Evolutionary conservation across 2,329 filamentous ascomycete species (phyloP).

Genomic region (Penicillium carneum): DNA sequence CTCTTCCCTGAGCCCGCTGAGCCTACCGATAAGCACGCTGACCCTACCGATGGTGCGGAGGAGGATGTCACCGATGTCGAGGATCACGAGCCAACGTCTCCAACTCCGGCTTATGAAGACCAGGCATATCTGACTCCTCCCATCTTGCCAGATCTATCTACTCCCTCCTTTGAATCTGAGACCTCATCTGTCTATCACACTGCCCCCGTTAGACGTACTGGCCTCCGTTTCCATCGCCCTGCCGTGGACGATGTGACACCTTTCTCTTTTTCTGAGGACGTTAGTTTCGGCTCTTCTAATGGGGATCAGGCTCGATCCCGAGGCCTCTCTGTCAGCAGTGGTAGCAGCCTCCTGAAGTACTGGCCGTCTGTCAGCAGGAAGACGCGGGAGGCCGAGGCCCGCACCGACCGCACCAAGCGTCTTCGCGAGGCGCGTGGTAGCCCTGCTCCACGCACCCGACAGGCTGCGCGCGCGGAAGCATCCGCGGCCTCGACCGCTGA

Average conservation of each 20-base stretch:
- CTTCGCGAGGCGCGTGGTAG: slow-evolving; percentile 10
- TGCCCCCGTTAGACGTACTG: background rate
- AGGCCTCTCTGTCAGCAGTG: background rate
- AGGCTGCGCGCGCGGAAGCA: background rate
- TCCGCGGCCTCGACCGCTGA: background rate
- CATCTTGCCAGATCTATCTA: background rate
- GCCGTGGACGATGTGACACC: background rate
- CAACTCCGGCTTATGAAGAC: slow-evolving; percentile 17
- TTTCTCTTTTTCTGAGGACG: slow-evolving; percentile 22
- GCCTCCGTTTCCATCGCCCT: background rate
- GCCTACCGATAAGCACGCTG: slow-evolving; percentile 45
- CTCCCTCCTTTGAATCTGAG: background rate
- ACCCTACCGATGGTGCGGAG: slow-evolving; percentile 48
- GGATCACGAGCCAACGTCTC: slow-evolving; percentile 34
- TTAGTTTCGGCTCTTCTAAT: background rate
- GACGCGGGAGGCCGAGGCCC: background rate
- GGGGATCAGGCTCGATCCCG: background rate
- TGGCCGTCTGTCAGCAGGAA: slow-evolving; percentile 4
- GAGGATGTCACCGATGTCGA: slow-evolving; percentile 66
- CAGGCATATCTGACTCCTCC: slow-evolving; percentile 15
- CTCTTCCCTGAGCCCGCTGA: slow-evolving; percentile 59
- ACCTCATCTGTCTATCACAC: background rate
- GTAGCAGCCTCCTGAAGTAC: slow-evolving; percentile 4
- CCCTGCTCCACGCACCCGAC: slow-evolving; percentile 11
- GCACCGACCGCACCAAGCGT: slow-evolving; percentile 11